Conservation (phyloP, 306 rosid genomes). For the Canavalia gladiata region DNA sequence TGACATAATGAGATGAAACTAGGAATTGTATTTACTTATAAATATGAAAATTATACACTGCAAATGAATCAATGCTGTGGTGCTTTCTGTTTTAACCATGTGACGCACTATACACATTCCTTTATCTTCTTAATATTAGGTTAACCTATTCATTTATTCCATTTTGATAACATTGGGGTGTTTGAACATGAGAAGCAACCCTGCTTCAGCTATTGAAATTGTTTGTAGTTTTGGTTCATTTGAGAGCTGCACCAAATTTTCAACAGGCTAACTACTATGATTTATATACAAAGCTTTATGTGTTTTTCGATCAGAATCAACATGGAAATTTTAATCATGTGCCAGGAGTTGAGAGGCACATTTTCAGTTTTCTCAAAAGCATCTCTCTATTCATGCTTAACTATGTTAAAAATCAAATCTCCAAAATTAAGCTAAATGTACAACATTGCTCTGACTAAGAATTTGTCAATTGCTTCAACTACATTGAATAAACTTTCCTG, state of each 20-base stretch:
- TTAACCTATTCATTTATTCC: constrained; percentile 15
- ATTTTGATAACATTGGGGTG: background rate
- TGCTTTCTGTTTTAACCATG: constrained; percentile 13
- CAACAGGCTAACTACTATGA: background rate
- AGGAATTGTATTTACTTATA: constrained; percentile 8
- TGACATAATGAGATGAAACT: constrained; percentile 40
- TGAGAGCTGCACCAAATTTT: constrained; percentile 12
- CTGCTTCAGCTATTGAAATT: constrained; percentile 5
- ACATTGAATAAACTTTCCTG: background rate
- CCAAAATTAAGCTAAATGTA: background rate
- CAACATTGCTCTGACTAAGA: background rate
- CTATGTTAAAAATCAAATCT: constrained; percentile 25
- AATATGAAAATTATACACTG: background rate
- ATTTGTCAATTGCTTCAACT: constrained; percentile 28
- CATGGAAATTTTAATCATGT: background rate
- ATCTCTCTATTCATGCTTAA: background rate
- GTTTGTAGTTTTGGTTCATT: constrained; percentile 6
- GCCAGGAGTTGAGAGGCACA: background rate
- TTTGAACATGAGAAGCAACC: background rate
- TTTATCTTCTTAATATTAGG: background rate
- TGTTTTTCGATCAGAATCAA: background rate
- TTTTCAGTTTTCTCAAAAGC: background rate
- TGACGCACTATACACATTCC: background rate
- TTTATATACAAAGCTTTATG: background rate
- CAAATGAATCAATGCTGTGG: background rate